Evolutionary conservation across 2,329 filamentous ascomycete genomes (phyloP).

Genomic region (Daldinia eschscholtzii): DNA sequence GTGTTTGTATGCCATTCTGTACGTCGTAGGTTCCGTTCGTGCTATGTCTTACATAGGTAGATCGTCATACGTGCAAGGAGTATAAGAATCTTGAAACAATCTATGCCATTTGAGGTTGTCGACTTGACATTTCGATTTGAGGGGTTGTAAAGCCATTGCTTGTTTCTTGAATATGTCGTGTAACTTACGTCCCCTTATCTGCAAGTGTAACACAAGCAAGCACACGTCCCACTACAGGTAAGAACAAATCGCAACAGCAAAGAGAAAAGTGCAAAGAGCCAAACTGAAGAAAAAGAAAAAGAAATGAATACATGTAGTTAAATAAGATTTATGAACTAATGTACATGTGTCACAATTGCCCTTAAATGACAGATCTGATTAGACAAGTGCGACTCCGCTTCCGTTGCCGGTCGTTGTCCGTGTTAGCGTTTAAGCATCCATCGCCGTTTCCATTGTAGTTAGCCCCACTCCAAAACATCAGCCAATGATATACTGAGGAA

Average conservation of each 20-base stretch:
- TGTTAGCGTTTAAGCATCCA: neutral
- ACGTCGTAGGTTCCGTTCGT: neutral
- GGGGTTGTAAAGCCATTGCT: neutral
- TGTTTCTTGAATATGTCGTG: neutral
- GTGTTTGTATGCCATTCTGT: constrained; percentile 7
- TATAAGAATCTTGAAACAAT: neutral
- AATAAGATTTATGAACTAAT: neutral
- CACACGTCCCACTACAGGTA: neutral
- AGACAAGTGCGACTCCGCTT: constrained; percentile 15
- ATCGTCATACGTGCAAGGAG: neutral
- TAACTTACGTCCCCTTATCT: neutral
- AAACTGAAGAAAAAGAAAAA: neutral
- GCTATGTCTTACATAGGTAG: neutral
- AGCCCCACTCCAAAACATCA: neutral
- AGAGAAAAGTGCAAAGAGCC: neutral
- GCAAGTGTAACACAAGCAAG: neutral
- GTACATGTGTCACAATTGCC: neutral
- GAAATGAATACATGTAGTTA: neutral
- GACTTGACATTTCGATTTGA: neutral
- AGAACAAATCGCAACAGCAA: too few species aligned
- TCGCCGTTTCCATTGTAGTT: neutral
- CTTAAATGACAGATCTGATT: constrained; percentile 4
- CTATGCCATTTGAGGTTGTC: neutral
- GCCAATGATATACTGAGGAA: constrained; percentile 20
- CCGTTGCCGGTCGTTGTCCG: constrained; percentile 7